Conservation (phyloP, 441 rosid genomes). For the Brassica balearica region DNA sequence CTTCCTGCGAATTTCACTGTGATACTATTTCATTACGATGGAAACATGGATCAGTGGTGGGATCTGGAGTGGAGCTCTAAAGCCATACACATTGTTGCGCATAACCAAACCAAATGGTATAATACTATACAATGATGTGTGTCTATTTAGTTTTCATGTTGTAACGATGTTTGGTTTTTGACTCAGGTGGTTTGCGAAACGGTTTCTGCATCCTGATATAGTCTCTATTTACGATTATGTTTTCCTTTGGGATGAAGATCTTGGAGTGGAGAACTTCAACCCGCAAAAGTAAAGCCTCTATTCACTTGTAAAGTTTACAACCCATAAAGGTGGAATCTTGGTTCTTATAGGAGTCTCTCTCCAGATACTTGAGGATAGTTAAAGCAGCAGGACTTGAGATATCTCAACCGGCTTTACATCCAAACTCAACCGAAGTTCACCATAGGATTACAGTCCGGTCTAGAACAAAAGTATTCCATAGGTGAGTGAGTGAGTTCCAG, state of each 20-base stretch:
- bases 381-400: constrained; percentile 84
- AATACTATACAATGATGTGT: constrained; percentile 1
- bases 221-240: constrained; percentile 80
- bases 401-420: constrained; percentile 95
- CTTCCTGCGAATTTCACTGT: constrained; percentile 83
- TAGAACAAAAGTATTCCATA: constrained; percentile 68
- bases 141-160: not conserved
- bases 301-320: not conserved
- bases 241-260: constrained; percentile 96
- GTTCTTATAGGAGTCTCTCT: constrained; percentile 7
- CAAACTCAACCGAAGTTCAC: constrained; percentile 87
- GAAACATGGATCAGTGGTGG: constrained; percentile 76
- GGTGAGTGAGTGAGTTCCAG: constrained; percentile 65
- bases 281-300: constrained; percentile 60
- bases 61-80: constrained; percentile 78
- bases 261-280: constrained; percentile 77
- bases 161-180: not conserved
- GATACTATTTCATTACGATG: constrained; percentile 91
- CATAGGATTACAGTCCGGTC: constrained; percentile 89
- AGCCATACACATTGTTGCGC: constrained; percentile 83
- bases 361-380: constrained; percentile 76
- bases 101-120: constrained; percentile 91
- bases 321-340: not conserved
- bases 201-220: constrained; percentile 89
- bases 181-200: constrained; percentile 94